Base-by-base conservation (phyloP, 2,329 filamentous ascomycete species). In the Lasiodiplodia citricola region DNA sequence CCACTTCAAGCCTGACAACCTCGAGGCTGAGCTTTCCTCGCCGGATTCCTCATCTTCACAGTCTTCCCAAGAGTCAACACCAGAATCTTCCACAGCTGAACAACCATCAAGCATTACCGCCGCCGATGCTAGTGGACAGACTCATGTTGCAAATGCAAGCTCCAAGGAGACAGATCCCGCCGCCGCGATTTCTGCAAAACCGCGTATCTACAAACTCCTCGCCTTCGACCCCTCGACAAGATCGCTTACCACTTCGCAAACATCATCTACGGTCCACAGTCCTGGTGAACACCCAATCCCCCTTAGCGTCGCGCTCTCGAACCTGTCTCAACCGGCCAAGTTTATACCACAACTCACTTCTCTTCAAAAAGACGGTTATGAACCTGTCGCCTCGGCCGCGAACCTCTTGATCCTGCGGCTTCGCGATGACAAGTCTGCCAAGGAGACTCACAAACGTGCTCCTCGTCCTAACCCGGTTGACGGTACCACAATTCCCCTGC, bases 321-420 rank as follows among this genome's bases (percentile, higher is more conserved):
- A 65, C 31, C 28, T 68, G 14, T 14, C 57, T 8, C 51, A 65
- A 2, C 67, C 67, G 11, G 67, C 60, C 38, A 64, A 58, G 28
- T 68, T 68, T 8, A 66, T 79, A 8, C 76, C 77, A 1, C 70
- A 77, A 58, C 74, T 80, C 2, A 72, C 73, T 0, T 35, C 70
- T 0, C 60, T 68, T 38, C 44, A 50, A 51, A 41, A 47, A 18
- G 67, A 68, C 14, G 70, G 70, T 21, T 74, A 75, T 25, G 76
- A 79, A 54, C 70, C 78, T 14, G 69, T 78, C 25, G 73, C 67
- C n/a, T 73, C 73, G 1, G 77, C 74, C 11, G 70, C 72, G 28
- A 71, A 79, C 52, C 73, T 80, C 60, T 74, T 80, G 11, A 70
- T 79, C 13, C 70, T 79, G 1, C 75, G 77, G 21, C 70, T 74